phyloP scores from a whole-genome alignment of 805 yeast genomes.

The Ogataea henricii region DNA sequence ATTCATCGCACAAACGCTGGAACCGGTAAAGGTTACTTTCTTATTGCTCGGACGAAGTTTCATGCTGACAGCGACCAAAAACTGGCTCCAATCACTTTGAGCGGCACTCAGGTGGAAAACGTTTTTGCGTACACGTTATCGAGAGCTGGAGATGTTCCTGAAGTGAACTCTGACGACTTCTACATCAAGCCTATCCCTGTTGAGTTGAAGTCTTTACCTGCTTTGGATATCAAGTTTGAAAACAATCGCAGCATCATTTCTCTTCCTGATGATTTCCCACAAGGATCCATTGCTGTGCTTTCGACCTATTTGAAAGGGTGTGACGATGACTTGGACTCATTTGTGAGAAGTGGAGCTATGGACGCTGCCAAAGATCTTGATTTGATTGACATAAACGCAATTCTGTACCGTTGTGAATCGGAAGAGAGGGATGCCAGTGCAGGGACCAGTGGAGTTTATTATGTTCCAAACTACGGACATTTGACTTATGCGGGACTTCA shows the following conservation, averaged over 20 bases:
- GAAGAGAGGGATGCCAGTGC: slow-evolving; percentile 84
- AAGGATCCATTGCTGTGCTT: slow-evolving; percentile 87
- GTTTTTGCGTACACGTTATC: slow-evolving; percentile 60
- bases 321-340: slow-evolving; percentile 63
- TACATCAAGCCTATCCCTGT: slow-evolving; percentile 67
- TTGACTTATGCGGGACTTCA: slow-evolving; percentile 88
- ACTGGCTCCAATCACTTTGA: slow-evolving; percentile 57
- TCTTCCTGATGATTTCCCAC: slow-evolving; percentile 70
- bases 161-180: slow-evolving; percentile 38
- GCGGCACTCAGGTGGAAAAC: slow-evolving; percentile 59
- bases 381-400: slow-evolving; percentile 70
- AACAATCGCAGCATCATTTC: slow-evolving; percentile 52
- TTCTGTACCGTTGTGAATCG: slow-evolving; percentile 76
- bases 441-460: slow-evolving; percentile 73
- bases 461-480: slow-evolving; percentile 70
- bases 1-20: slow-evolving; percentile 82
- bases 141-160: slow-evolving; percentile 53
- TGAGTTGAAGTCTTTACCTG: slow-evolving; percentile 51
- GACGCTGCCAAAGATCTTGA: slow-evolving; percentile 65
- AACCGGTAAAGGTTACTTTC: slow-evolving; percentile 85
- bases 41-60: slow-evolving; percentile 87
- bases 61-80: slow-evolving; percentile 48
- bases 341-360: slow-evolving; percentile 72
- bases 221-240: slow-evolving; percentile 48
- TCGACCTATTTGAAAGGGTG: slow-evolving; percentile 70